Evolutionary conservation across 2,329 filamentous ascomycete species (phyloP).

Genomic region (Pseudomassariella vexata): DNA sequence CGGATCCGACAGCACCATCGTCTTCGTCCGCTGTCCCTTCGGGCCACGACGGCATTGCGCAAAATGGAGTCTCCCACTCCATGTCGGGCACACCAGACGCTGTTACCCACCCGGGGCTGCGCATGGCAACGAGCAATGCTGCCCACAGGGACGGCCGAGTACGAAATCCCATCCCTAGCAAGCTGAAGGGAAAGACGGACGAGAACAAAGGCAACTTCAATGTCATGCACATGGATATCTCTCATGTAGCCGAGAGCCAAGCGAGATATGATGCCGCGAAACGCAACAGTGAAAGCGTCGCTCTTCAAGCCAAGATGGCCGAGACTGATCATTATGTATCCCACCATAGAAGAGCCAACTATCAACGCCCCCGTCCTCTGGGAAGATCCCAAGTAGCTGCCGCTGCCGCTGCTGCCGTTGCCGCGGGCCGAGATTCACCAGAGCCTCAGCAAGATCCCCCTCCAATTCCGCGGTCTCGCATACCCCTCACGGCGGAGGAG

Average conservation of each 20-base stretch:
- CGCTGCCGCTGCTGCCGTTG: constrained; percentile 11
- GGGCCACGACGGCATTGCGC: background rate
- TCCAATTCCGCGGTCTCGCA: constrained; percentile 7
- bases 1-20: constrained; percentile 1
- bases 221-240: constrained; percentile 56
- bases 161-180: constrained; percentile 55
- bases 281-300: constrained; percentile 56
- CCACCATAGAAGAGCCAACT: constrained; percentile 35
- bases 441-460: constrained; percentile 1
- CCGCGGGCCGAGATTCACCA: constrained; percentile 6
- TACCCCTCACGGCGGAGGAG: constrained; percentile 35
- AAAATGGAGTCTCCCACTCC: constrained; percentile 2
- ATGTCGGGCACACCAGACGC: background rate
- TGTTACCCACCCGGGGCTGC: constrained; percentile 6
- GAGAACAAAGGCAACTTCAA: constrained; percentile 54
- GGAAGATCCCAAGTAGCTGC: constrained; percentile 19
- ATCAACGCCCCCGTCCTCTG: constrained; percentile 20
- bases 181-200: constrained; percentile 53
- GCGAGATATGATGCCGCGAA: constrained; percentile 50
- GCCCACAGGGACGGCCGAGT: constrained; percentile 40
- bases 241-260: constrained; percentile 36
- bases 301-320: constrained; percentile 50
- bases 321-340: constrained; percentile 49
- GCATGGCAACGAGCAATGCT: constrained; percentile 8
- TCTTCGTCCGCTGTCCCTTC: constrained; percentile 1